Conservation (phyloP, 768 basidiomycete species). For the Amanita fuliginea region DNA sequence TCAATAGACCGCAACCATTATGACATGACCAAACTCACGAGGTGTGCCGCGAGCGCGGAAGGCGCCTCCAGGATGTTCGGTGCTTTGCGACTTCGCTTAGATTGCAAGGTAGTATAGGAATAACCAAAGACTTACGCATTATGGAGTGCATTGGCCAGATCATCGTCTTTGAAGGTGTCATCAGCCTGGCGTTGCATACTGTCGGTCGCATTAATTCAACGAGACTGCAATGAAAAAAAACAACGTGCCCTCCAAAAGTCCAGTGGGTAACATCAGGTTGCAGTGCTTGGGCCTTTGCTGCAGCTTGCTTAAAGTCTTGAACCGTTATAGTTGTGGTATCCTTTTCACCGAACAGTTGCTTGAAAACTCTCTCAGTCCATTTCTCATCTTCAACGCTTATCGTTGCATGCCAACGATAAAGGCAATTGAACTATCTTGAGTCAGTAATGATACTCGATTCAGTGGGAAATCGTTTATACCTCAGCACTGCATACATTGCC, state of each 20-base stretch:
- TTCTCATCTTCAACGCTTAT: slow-evolving; percentile 61
- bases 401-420: slow-evolving; percentile 82
- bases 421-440: slow-evolving; percentile 57
- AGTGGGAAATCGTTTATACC: slow-evolving; percentile 23
- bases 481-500: slow-evolving; percentile 81
- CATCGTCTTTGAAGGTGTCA: slow-evolving; percentile 56
- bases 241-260: slow-evolving; percentile 52
- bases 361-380: slow-evolving; percentile 47
- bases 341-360: slow-evolving; percentile 42
- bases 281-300: slow-evolving; percentile 22
- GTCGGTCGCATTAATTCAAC: not conserved
- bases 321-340: slow-evolving; percentile 31
- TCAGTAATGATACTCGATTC: not conserved
- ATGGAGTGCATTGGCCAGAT: slow-evolving; percentile 57
- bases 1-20: not conserved
- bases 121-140: slow-evolving; percentile 40
- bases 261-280: slow-evolving; percentile 46
- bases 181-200: slow-evolving; percentile 48
- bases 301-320: slow-evolving; percentile 41
- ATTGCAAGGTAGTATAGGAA: not conserved
- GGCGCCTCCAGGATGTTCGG: slow-evolving; percentile 57
- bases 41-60: slow-evolving; percentile 76
- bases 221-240: not conserved
- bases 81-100: slow-evolving; percentile 26
- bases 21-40: slow-evolving; percentile 14